A percentile compares a stretch with the other conserved stretches of the same genome.
phyloP scores from a whole-genome alignment of 1,139 yeast species.

The Diutina sp. region DNA sequence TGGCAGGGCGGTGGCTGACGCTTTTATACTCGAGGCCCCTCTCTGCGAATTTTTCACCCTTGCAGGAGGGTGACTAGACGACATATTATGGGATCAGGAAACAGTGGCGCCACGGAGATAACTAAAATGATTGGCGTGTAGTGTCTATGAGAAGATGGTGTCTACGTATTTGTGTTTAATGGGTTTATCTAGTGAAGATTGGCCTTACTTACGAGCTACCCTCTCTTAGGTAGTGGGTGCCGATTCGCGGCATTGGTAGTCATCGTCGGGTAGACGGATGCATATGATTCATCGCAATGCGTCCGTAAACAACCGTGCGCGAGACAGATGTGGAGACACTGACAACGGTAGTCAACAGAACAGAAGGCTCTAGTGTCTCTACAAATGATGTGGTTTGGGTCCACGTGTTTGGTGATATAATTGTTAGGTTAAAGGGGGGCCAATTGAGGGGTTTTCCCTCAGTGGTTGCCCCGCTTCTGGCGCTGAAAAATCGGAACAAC shows the following conservation, averaged over 20 bases:
- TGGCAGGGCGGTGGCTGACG: background rate
- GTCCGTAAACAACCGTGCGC: background rate
- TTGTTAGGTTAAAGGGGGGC: no score
- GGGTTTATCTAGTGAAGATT: background rate
- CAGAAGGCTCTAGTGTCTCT: no score
- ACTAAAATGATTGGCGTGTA: no score
- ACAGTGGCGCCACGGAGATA: background rate
- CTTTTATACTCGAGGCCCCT: background rate
- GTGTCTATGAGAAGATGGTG: no score
- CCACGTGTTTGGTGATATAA: no score
- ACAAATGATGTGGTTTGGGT: no score
- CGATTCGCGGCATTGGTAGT: background rate
- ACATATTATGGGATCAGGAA: background rate
- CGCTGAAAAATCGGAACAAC: background rate
- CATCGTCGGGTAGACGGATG: conserved; percentile 1
- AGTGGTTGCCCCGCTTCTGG: no score
- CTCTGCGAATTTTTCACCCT: background rate
- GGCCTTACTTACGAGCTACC: background rate
- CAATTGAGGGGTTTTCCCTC: no score
- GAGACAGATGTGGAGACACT: background rate
- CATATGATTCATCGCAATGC: background rate
- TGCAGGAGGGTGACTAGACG: background rate
- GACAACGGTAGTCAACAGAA: no score
- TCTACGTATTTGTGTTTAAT: background rate
- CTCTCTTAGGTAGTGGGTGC: background rate